phyloP scores from a whole-genome alignment of 345 rosid species.

The Ceriops zippeliana region DNA sequence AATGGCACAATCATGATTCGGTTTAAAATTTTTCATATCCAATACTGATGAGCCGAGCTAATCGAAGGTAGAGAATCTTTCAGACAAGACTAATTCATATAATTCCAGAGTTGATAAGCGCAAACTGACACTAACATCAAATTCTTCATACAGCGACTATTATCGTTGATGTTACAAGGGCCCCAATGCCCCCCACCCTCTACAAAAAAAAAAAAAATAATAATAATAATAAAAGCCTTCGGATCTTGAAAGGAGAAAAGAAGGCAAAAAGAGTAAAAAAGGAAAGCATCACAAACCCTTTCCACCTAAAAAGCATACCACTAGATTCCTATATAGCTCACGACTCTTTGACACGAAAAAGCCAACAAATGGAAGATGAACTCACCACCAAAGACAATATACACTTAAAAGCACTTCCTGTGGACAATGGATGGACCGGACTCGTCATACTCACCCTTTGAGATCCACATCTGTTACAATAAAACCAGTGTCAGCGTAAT shows the following conservation, averaged over 20 bases:
- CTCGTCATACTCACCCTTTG: slow-evolving; percentile 63
- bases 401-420: slow-evolving; percentile 61
- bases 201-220: background rate
- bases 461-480: slow-evolving; percentile 53
- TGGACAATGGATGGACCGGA: slow-evolving; percentile 67
- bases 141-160: slow-evolving; percentile 52
- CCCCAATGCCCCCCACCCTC: no score
- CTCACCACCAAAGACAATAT: slow-evolving; percentile 38
- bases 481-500: slow-evolving; percentile 5
- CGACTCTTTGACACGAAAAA: slow-evolving; percentile 37
- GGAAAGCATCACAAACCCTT: slow-evolving; percentile 48
- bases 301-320: slow-evolving; percentile 45
- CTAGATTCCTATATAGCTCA: slow-evolving; percentile 31
- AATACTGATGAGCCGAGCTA: no score
- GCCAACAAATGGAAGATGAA: slow-evolving; percentile 39
- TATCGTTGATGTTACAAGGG: slow-evolving; percentile 38
- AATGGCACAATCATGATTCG: no score
- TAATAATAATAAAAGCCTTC: slow-evolving; percentile 16
- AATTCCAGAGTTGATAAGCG: slow-evolving; percentile 22
- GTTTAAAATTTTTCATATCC: no score
- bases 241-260: slow-evolving; percentile 18
- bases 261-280: background rate
- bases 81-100: no score
- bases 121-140: slow-evolving; percentile 42
- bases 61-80: no score